Base-by-base conservation (phyloP, 768 basidiomycete species). In the Roridomyces roridus region DNA sequence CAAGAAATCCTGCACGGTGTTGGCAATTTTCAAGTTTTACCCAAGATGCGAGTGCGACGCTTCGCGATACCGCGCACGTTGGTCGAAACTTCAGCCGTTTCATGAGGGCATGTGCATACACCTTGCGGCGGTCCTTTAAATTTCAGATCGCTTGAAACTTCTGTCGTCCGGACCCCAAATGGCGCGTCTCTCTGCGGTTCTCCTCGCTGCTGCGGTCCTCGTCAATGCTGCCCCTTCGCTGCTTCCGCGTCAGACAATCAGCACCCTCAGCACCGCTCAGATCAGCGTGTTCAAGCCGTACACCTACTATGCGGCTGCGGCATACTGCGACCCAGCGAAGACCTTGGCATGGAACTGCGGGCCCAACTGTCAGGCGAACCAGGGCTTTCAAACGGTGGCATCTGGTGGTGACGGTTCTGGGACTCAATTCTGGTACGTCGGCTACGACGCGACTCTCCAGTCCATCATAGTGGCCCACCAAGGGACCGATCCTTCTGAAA, bases 331-430 rank as follows among this genome's bases (percentile, higher is more conserved):
- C 3, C 69, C 79, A 15, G 39, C 70, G 7, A 59, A 66, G 25
- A 81, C 79, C 5, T 49, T 74, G 23, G 67, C 72, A 31, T 84
- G 82, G 82, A 60, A 71, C 26, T 84, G 82, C 53, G 81, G 82
- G 17, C 14, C n/a, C 31, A 6, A 40, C 36, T 12, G 42, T 57
- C 81, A 80, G 67, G 81, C 79, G 4, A 84, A 80, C 63, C 67
- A 79, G 5, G 52, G 59, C n/a, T 85, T 86, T 55, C 46, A 72
- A 26, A 80, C 83, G 0, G 67, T 78, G 21, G 37, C 74, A 29
- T 72, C 74, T 20, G 83, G 82, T 18, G 84, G 83, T 1, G 76
- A 84, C 60, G 81, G 80, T 4, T 15, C 47, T 80, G 80, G 12
- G 25, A n/a, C 21, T 10, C 17, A 12, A 23, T 44, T 52, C 4